Evolutionary conservation across 2,329 filamentous ascomycete species (phyloP), one percentile per base, ranked within the genome.

Genomic region (Dactylella cylindrospora): DNA sequence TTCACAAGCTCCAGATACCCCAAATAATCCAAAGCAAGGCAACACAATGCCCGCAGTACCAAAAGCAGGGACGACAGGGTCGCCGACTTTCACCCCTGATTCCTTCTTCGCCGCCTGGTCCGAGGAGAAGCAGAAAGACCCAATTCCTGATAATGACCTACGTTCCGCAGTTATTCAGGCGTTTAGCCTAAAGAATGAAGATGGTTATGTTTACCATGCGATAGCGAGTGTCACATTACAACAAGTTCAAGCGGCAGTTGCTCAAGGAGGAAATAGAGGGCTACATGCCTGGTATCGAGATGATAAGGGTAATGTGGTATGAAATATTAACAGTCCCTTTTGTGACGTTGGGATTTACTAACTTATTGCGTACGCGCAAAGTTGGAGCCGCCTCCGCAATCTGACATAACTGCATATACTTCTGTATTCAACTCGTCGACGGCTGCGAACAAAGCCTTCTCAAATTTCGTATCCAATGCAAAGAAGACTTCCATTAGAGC

Each of bases 341-440:
- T n/a, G 22, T 22, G 54, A 52, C 10, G 23, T 38, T 8, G 9
- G 35, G 6, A 15, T 31, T 3, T 31, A 52, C 36, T 19, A 57
- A 36, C 49, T 65, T 26, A 57, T 41, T 8, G n/a, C 17, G 12
- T 46, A 54, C 13, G 8, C n/a, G 10, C 8, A 23, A 15, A 61
- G 55, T 3, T 61, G 28, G 47, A 61, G 22, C 74, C 79, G 5
- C 83, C 82, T 5, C 74, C 79, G 1, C 72, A 72, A 36, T 67
- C 77, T 49, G 86, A 89, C 68, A 78, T 85, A 53, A 76, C 79
- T 35, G 80, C 84, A 13, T 89, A 90, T 74, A 78, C 81, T 29
- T 75, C 79, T 40, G 77, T 90, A 68, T 89, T 88, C 75, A 75
- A 75, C 25, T 78, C 84, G 1, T 73, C 77, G 1, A 82, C 82